phyloP scores from a whole-genome alignment of 2,329 filamentous ascomycete species.

The Aspergillus fijiensis region DNA sequence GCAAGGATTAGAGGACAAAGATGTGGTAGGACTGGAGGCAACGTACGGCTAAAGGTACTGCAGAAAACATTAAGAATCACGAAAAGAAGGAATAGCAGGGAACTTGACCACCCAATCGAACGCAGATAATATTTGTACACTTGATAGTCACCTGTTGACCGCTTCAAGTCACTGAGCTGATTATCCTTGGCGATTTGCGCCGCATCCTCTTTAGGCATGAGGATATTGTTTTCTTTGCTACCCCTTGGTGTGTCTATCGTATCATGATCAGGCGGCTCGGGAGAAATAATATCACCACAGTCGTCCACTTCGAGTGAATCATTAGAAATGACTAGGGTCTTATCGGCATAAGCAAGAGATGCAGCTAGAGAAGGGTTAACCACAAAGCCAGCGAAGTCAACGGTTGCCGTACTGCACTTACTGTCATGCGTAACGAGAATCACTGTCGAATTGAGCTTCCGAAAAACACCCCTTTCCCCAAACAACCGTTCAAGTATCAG shows the following conservation, averaged over 20 bases:
- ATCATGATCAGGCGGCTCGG: not conserved
- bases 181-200: not conserved
- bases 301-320: not conserved
- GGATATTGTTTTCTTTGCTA: not conserved
- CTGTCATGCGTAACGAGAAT: constrained; percentile 13
- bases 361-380: not conserved
- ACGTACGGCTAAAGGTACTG: not conserved
- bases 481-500: constrained; percentile 10
- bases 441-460: constrained; percentile 10
- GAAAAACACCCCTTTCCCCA: constrained; percentile 9
- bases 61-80: not conserved
- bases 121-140: constrained; percentile 1
- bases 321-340: not conserved
- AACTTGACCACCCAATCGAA: not conserved
- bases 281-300: too few relatives aligned
- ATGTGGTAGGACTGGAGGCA: not conserved
- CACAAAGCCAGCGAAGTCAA: not conserved
- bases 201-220: not conserved
- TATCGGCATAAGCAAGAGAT: not conserved
- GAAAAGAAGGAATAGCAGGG: not conserved
- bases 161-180: not conserved
- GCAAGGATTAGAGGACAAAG: not conserved
- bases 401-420: not conserved
- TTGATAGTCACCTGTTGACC: not conserved
- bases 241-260: not conserved